A percentile compares a stretch with the other conserved stretches of the same genome.
Conservation (phyloP, 108 stramenopile genomes). For the Skeletonema potamos region DNA sequence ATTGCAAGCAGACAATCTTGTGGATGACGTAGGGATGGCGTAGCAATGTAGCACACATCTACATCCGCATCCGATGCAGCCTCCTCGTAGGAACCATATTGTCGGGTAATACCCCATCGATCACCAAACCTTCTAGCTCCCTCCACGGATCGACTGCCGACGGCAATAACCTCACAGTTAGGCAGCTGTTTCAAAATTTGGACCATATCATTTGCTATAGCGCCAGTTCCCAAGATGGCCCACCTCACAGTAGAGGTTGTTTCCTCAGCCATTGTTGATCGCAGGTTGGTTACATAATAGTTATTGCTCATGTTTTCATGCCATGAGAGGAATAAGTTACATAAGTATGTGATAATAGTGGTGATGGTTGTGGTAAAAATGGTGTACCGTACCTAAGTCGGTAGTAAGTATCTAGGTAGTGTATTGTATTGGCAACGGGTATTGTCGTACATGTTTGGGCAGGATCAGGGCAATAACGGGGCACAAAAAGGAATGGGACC, state of each 20-base stretch:
- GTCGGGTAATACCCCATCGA: slow-evolving; percentile 33
- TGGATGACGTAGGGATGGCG: slow-evolving; percentile 50
- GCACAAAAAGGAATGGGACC: not conserved
- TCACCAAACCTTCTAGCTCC: slow-evolving; percentile 36
- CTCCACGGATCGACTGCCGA: slow-evolving; percentile 22
- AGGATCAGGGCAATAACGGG: not conserved
- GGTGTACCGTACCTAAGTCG: too few species aligned
- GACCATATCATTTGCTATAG: slow-evolving; percentile 55
- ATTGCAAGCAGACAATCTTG: slow-evolving; percentile 40
- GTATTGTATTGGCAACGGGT: too few species aligned
- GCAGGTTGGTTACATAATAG: too few species aligned
- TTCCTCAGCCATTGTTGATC: not conserved
- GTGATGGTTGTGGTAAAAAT: too few species aligned
- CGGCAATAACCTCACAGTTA: slow-evolving; percentile 40
- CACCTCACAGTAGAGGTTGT: slow-evolving; percentile 23
- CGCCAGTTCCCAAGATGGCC: slow-evolving; percentile 54
- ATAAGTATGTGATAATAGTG: too few species aligned
- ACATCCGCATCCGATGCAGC: slow-evolving; percentile 39
- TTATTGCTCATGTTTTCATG: too few species aligned
- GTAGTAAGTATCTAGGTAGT: too few species aligned
- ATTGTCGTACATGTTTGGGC: too few species aligned
- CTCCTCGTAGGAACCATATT: slow-evolving; percentile 41
- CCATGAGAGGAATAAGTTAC: too few species aligned
- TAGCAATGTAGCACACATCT: slow-evolving; percentile 54
- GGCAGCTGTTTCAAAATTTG: slow-evolving; percentile 54